phyloP scores from a whole-genome alignment of 2,329 filamentous ascomycete species.

The Talaromyces sp. region DNA sequence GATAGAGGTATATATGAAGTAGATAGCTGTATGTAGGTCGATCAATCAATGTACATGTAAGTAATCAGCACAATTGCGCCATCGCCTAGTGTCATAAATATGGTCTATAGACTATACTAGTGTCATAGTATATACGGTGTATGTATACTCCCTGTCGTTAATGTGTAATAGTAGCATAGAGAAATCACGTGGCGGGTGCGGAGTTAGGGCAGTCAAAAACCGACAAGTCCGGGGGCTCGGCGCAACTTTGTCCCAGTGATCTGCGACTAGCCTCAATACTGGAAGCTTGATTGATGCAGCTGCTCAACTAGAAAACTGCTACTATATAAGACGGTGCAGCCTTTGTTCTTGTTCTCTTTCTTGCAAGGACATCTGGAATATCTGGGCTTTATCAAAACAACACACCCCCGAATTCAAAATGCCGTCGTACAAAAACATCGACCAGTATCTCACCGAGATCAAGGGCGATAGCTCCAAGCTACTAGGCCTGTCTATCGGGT shows the following conservation, averaged over 20 bases:
- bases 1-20: background rate
- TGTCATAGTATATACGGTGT: background rate
- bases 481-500: conserved; percentile 26
- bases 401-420: conserved; percentile 10
- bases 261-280: background rate
- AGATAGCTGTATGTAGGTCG: background rate
- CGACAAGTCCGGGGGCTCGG: conserved; percentile 5
- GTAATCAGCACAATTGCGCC: too few relatives aligned
- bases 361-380: background rate
- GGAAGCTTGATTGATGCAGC: background rate
- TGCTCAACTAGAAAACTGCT: background rate
- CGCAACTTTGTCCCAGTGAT: background rate
- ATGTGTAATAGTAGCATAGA: too few relatives aligned
- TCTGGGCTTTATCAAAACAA: background rate
- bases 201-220: conserved; percentile 2
- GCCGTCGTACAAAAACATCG: conserved; percentile 15
- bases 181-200: background rate
- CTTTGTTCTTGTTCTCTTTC: background rate
- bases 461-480: conserved; percentile 29
- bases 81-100: too few relatives aligned
- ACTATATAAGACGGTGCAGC: background rate
- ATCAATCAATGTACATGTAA: background rate
- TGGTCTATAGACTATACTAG: too few relatives aligned
- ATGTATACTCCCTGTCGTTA: too few relatives aligned
- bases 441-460: conserved; percentile 20